Conservation (phyloP, 2,329 filamentous ascomycete genomes). For the Phialophora chinensis region DNA sequence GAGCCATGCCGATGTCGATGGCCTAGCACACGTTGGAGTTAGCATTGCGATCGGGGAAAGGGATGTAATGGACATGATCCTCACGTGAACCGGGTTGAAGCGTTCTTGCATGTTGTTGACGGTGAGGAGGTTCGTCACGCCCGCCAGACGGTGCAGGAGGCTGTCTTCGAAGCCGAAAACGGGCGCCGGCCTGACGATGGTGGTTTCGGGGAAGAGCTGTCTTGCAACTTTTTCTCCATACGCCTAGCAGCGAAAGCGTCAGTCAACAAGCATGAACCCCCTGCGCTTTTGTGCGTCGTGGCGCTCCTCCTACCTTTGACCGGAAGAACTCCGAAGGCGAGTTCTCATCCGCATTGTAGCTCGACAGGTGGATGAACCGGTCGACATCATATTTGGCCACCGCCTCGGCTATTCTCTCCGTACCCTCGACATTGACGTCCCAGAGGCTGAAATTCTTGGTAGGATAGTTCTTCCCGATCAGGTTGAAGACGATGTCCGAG, state of each 20-base stretch:
- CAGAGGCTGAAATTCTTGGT: constrained; percentile 97
- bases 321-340: constrained; percentile 88
- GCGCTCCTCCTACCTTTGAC: constrained; percentile 69
- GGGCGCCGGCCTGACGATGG: constrained; percentile 90
- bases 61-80: constrained; percentile 36
- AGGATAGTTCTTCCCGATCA: constrained; percentile 91
- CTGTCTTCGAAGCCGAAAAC: constrained; percentile 96
- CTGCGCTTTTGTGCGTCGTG: constrained; percentile 22
- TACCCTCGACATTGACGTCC: constrained; percentile 91
- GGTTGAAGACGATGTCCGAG: constrained; percentile 96
- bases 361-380: constrained; percentile 94
- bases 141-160: constrained; percentile 83
- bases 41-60: background rate
- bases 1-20: constrained; percentile 85
- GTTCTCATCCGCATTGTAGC: constrained; percentile 81
- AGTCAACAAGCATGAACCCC: constrained; percentile 17
- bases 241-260: constrained; percentile 56
- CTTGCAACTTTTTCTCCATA: constrained; percentile 82
- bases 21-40: constrained; percentile 57
- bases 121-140: constrained; percentile 80
- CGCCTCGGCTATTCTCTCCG: constrained; percentile 88
- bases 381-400: constrained; percentile 98
- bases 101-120: constrained; percentile 92
- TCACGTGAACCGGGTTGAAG: constrained; percentile 88
- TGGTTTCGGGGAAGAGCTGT: constrained; percentile 93